Evolutionary conservation across 2,329 filamentous ascomycete species (phyloP).

Genomic region (Talaromyces sp.): DNA sequence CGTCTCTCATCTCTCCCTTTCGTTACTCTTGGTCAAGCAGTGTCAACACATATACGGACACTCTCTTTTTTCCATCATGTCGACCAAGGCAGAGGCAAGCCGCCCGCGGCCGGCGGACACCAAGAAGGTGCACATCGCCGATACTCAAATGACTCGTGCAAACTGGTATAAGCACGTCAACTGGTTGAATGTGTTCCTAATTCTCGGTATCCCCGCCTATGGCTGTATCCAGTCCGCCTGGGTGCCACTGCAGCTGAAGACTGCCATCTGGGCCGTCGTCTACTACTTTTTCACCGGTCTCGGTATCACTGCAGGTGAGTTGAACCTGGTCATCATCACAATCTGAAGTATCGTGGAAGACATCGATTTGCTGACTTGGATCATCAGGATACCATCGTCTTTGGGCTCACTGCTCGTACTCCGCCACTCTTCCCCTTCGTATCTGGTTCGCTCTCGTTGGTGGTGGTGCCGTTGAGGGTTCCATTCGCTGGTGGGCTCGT

Average conservation of each 20-base stretch:
- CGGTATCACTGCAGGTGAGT: constrained; percentile 74
- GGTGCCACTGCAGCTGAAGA: constrained; percentile 73
- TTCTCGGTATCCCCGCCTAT: constrained; percentile 73
- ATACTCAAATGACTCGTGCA: constrained; percentile 73
- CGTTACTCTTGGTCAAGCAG: constrained; percentile 1
- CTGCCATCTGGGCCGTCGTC: constrained; percentile 69
- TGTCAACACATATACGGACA: constrained; percentile 11
- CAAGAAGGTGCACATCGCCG: constrained; percentile 83
- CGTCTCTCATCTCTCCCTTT: constrained; percentile 5
- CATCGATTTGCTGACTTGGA: neutral
- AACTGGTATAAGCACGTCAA: constrained; percentile 95
- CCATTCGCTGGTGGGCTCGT: constrained; percentile 85
- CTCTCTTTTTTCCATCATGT: constrained; percentile 32
- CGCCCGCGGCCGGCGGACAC: constrained; percentile 42
- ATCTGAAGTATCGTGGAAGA: neutral
- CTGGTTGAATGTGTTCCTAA: constrained; percentile 86
- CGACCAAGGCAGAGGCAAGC: constrained; percentile 37
- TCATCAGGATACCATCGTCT: constrained; percentile 71
- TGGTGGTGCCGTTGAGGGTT: constrained; percentile 81
- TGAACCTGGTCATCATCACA: neutral
- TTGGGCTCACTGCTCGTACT: constrained; percentile 85
- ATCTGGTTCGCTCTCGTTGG: constrained; percentile 81
- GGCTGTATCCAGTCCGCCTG: constrained; percentile 76
- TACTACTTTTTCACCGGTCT: constrained; percentile 86
- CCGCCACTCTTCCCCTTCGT: constrained; percentile 72